Percentiles rank a stretch among this genome's conserved stretches.
These are phyloP conservation scores for Vaccinium corymbosum DNA, from an alignment of 148 eudicot species.

Conservation along the genomic window DNA sequence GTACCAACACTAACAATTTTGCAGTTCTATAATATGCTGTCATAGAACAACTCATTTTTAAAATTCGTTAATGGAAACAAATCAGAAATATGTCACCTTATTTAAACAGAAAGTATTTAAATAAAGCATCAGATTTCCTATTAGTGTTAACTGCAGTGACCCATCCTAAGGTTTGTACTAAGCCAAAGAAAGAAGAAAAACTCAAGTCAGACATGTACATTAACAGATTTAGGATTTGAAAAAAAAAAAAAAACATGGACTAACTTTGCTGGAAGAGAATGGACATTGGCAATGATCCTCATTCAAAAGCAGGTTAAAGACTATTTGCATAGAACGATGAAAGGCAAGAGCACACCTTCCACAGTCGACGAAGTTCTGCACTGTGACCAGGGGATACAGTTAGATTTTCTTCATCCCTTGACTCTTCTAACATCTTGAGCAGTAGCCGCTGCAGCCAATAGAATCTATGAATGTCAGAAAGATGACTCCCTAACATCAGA, in stretches of 20 bases:
- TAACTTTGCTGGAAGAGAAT: background rate
- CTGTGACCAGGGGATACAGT: slow-evolving; percentile 22
- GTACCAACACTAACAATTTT: background rate
- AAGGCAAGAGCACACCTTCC: slow-evolving; percentile 47
- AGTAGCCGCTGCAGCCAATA: slow-evolving; percentile 58
- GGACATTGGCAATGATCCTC: background rate
- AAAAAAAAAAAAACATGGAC: background rate
- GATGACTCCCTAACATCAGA: background rate
- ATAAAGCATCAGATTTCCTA: background rate
- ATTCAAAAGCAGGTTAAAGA: background rate
- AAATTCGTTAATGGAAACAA: background rate
- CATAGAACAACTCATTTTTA: background rate
- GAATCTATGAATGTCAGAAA: slow-evolving; percentile 12
- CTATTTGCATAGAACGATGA: background rate
- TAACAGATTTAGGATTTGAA: background rate
- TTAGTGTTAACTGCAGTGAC: background rate
- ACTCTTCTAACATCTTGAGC: slow-evolving; percentile 40
- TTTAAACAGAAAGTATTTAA: background rate
- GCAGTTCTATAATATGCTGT: background rate
- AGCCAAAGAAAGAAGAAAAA: background rate
- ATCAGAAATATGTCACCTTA: background rate
- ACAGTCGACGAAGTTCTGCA: slow-evolving; percentile 35
- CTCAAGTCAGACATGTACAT: background rate
- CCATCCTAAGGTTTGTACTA: background rate
- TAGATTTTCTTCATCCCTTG: slow-evolving; percentile 24